Conservation (phyloP, 192 early-diverging fungal species). For the Bifiguratus adelaidae region DNA sequence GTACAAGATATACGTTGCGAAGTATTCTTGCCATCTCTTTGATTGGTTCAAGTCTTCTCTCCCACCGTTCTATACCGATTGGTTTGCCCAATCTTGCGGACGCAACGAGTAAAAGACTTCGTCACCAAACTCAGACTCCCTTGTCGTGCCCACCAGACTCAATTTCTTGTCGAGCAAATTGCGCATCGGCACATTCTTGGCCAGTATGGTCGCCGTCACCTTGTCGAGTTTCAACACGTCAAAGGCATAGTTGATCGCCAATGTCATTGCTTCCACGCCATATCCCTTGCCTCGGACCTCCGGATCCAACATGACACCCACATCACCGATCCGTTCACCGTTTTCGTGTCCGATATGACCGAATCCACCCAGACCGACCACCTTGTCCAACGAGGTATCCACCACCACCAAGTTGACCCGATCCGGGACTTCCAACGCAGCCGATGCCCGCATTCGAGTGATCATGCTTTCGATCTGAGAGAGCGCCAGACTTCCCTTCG, state of each 20-base stretch:
- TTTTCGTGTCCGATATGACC: background rate
- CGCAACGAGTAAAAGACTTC: background rate
- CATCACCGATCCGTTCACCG: background rate
- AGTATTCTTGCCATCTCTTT: too few relatives aligned
- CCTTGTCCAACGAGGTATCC: background rate
- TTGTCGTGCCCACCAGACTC: background rate
- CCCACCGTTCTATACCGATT: too few relatives aligned
- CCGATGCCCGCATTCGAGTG: background rate
- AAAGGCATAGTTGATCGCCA: constrained; percentile 1
- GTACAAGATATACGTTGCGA: too few relatives aligned
- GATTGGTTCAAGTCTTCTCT: too few relatives aligned
- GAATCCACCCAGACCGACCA: constrained; percentile 1
- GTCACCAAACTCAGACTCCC: background rate
- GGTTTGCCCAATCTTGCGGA: background rate
- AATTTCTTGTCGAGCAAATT: background rate
- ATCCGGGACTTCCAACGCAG: background rate
- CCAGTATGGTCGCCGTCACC: constrained; percentile 1
- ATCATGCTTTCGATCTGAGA: background rate
- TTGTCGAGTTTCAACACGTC: background rate
- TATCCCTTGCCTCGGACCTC: background rate
- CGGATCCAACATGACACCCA: background rate
- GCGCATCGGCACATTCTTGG: constrained; percentile 2
- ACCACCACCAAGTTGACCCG: constrained; percentile 2
- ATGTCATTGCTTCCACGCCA: constrained; percentile 1
- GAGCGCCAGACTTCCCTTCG: background rate